Base-by-base conservation (phyloP, 2,329 filamentous ascomycete genomes). In the Teratosphaeria zuluensis region DNA sequence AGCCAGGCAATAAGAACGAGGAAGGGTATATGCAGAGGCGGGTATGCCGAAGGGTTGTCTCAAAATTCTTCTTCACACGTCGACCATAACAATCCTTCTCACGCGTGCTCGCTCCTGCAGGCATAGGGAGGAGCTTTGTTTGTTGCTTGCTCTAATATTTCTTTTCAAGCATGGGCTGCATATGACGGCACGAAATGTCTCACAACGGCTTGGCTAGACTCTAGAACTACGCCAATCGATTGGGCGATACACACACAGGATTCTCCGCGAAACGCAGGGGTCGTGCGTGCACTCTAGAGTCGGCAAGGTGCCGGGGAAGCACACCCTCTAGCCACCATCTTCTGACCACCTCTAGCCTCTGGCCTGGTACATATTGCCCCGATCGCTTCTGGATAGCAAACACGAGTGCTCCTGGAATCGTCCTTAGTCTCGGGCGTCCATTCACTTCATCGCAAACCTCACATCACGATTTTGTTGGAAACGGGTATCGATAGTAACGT, bases 221-320 rank as follows among this genome's bases (percentile, higher is more conserved):
- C 58, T 61, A 60, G 60, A 57, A 57, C 14, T 35, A 21, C 52
- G 52, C 28, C 52, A 53, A 61, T 54, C 63, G 63, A 65, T 65
- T 63, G 62, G 58, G 56, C 62, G 63, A 65, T 65, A 65, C 63
- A 65, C 63, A 63, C 53, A 53, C 38, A 57, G 60, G 60, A 58
- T 54, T 51, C 53, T 53, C 52, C 51, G 56, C 16, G 42, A 48
- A 48, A 48, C 57, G 62, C 61, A 62, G 59, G 60, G 59, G 56
- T 57, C 48, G 30, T 56, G 31, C 59, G 58, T 54, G 38, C 58
- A 48, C 56, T 54, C 55, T 57, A 56, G 32, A 59, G 59, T 58
- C 56, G 61, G 60, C 57, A 58, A 60, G 24, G 52, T 55, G 54
- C 58, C 53, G 53, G 56, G 48, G 21, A 19, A 38, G 24, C 52